Evolutionary conservation across 2,329 filamentous ascomycete genomes (phyloP).

Genomic region (Boeremia lycopersici): DNA sequence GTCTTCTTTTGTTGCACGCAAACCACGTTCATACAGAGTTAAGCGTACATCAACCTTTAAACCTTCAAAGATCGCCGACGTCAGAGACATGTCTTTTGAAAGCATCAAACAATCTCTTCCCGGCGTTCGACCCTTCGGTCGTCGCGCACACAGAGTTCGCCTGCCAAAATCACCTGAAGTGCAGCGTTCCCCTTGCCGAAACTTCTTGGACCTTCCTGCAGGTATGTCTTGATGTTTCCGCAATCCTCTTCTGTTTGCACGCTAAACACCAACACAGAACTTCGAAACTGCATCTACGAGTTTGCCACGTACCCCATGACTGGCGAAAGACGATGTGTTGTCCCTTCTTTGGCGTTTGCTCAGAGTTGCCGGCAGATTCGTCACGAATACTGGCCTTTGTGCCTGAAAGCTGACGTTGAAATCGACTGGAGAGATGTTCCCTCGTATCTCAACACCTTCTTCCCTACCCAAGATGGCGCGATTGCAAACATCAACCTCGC

Average conservation of each 20-base stretch:
- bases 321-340: background rate
- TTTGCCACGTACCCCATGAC: background rate
- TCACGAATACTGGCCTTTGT: conserved; percentile 5
- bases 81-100: no score
- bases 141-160: no score
- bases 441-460: background rate
- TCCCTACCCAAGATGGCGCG: background rate
- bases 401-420: background rate
- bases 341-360: background rate
- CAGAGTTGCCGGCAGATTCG: background rate
- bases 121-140: no score
- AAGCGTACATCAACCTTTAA: no score
- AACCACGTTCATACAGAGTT: no score
- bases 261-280: background rate
- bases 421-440: conserved; percentile 8
- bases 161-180: no score
- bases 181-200: no score
- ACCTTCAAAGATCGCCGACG: no score
- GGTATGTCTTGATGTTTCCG: background rate
- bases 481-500: background rate
- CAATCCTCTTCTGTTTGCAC: no score
- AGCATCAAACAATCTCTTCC: no score
- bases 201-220: background rate
- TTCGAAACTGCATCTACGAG: conserved; percentile 7
- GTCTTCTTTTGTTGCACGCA: no score